Conservation (phyloP, 2,329 filamentous ascomycete species). For the Cercospora brassicicola region DNA sequence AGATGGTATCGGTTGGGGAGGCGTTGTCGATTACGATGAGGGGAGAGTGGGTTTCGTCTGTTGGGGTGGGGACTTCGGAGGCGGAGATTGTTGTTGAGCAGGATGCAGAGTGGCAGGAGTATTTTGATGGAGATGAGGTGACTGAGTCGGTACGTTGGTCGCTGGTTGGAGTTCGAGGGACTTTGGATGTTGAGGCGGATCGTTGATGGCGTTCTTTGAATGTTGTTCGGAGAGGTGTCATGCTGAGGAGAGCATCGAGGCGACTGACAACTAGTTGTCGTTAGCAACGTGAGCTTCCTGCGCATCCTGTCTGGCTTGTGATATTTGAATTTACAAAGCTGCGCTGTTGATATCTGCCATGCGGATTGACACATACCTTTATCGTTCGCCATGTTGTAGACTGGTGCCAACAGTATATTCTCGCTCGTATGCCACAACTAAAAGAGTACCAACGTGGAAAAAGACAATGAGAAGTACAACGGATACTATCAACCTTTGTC, state of each 20-base stretch:
- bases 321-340: neutral
- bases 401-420: neutral
- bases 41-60: neutral
- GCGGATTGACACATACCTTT: neutral
- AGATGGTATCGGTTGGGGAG: conserved; percentile 8
- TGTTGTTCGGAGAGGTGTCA: neutral
- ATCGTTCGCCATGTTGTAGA: conserved; percentile 6
- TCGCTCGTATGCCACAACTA: conserved; percentile 9
- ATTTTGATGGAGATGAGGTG: neutral
- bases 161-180: neutral
- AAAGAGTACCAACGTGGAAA: conserved; percentile 8
- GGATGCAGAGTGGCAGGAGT: neutral
- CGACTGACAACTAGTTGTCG: neutral
- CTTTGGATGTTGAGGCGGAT: neutral
- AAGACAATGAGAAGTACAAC: conserved; percentile 10
- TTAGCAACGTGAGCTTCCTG: neutral
- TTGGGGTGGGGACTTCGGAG: neutral
- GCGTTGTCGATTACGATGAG: neutral
- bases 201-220: conserved; percentile 1
- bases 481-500: conserved; percentile 2
- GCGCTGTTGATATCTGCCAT: neutral
- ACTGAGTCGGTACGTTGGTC: neutral
- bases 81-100: neutral
- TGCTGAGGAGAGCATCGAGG: conserved; percentile 4
- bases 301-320: neutral